phyloP scores from a whole-genome alignment of 2,329 filamentous ascomycete species.

The Huntiella bhutanensis region DNA sequence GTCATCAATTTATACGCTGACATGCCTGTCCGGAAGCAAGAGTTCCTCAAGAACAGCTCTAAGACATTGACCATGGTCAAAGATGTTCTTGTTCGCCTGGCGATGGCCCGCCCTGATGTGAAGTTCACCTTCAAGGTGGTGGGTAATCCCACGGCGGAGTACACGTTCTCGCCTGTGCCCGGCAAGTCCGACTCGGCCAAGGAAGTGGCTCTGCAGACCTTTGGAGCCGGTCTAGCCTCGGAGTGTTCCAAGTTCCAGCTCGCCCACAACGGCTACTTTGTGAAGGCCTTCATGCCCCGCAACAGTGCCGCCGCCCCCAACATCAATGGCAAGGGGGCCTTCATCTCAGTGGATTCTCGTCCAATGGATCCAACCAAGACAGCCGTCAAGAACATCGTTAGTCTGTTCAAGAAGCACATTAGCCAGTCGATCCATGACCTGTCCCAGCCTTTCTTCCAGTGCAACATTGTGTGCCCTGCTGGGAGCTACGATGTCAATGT shows the following conservation, averaged over 20 bases:
- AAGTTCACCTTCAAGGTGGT: constrained; percentile 41
- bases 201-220: constrained; percentile 42
- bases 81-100: constrained; percentile 42
- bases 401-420: constrained; percentile 33
- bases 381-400: constrained; percentile 38
- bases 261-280: constrained; percentile 16
- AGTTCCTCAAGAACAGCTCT: constrained; percentile 34
- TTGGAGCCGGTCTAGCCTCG: constrained; percentile 35
- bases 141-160: constrained; percentile 31
- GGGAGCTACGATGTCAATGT: constrained; percentile 54
- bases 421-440: constrained; percentile 16
- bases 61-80: constrained; percentile 40
- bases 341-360: constrained; percentile 49
- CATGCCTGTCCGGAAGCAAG: constrained; percentile 44
- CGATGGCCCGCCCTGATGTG: constrained; percentile 43
- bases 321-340: constrained; percentile 31
- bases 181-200: constrained; percentile 22
- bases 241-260: constrained; percentile 31
- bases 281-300: constrained; percentile 41
- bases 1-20: constrained; percentile 38
- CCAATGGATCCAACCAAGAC: constrained; percentile 39
- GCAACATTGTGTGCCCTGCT: constrained; percentile 42
- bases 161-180: constrained; percentile 38
- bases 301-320: constrained; percentile 24
- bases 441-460: constrained; percentile 38